These are phyloP conservation scores for Cercospora sp. DNA, from an alignment of 2,329 filamentous ascomycete species.

Conservation along the genomic window DNA sequence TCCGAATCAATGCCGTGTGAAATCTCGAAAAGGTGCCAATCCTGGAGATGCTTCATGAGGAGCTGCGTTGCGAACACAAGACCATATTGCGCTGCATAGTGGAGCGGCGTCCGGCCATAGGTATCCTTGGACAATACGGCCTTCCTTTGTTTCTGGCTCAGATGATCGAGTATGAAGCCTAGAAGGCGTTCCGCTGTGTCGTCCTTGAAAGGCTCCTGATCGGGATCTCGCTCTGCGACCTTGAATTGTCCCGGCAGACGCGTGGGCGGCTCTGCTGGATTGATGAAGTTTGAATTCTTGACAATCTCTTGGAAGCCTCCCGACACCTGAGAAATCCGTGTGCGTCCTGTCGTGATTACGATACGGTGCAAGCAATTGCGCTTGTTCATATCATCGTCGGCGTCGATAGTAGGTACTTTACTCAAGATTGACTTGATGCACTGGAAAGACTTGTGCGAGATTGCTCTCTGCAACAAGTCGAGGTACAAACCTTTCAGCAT, in stretches of 20 bases:
- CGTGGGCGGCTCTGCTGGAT: constrained; percentile 70
- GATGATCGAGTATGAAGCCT: constrained; percentile 63
- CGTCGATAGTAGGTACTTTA: constrained; percentile 71
- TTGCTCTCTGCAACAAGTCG: constrained; percentile 75
- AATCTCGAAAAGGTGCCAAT: constrained; percentile 84
- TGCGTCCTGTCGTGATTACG: constrained; percentile 86
- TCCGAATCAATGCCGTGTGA: constrained; percentile 81
- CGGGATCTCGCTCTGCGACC: constrained; percentile 63
- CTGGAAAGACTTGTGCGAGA: constrained; percentile 66
- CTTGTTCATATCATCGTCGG: constrained; percentile 88
- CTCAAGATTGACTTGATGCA: constrained; percentile 72
- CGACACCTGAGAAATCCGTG: constrained; percentile 55
- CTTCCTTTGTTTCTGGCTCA: constrained; percentile 66
- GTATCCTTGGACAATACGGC: constrained; percentile 71
- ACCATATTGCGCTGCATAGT: constrained; percentile 93
- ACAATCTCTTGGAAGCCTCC: constrained; percentile 39
- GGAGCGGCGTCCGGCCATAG: constrained; percentile 80
- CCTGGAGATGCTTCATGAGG: constrained; percentile 83
- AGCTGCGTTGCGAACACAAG: constrained; percentile 87
- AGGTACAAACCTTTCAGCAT: constrained; percentile 69
- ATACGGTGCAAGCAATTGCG: constrained; percentile 91
- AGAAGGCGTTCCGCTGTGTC: constrained; percentile 75
- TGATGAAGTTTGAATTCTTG: constrained; percentile 72
- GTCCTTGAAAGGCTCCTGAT: constrained; percentile 62
- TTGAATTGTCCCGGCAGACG: constrained; percentile 63